Conservation (phyloP, 2,329 filamentous ascomycete genomes). For the Colletotrichum sp. region DNA sequence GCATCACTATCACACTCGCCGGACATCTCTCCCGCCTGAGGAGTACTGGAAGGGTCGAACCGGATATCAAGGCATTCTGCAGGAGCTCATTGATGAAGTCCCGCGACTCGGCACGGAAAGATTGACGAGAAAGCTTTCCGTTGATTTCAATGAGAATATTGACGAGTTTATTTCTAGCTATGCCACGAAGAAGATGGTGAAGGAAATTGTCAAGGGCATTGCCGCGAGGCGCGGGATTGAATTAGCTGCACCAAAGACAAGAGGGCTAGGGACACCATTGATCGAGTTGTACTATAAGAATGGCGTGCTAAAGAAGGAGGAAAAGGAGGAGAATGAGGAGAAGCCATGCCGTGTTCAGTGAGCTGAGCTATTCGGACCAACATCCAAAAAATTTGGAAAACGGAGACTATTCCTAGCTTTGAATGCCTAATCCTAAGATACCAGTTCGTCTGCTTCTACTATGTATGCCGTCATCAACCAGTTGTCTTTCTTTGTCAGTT, state of each 20-base stretch:
- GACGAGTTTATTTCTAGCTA: neutral
- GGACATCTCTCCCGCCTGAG: accelerated
- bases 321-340: neutral
- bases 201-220: accelerated
- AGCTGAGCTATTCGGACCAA: neutral
- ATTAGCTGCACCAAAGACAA: neutral
- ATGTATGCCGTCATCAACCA: neutral
- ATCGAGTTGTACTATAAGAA: neutral
- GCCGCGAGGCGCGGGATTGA: accelerated
- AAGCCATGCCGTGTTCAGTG: neutral
- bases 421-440: accelerated
- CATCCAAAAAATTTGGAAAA: accelerated
- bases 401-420: neutral
- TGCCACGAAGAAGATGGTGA: neutral
- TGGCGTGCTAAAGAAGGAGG: neutral
- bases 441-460: too few species aligned
- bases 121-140: neutral
- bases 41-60: neutral
- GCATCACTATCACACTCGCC: neutral
- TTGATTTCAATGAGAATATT: neutral
- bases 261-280: neutral
- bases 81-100: neutral
- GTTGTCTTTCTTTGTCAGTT: neutral
- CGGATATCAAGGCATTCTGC: neutral
- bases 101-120: neutral